phyloP scores from a whole-genome alignment of 78 protist genomes.

The Planoprotostelium fungivorum region DNA sequence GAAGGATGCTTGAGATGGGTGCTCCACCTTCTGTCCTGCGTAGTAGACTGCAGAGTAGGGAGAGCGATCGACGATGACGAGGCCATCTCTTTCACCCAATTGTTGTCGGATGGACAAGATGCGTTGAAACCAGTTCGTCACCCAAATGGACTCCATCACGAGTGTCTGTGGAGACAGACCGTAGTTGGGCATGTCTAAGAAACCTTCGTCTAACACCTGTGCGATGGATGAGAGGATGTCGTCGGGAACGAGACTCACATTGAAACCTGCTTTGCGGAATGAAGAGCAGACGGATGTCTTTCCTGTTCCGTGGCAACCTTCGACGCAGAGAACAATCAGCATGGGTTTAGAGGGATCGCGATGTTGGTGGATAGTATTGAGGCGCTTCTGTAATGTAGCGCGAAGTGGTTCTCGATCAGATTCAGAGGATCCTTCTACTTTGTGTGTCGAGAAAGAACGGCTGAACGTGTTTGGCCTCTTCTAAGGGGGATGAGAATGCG shows the following conservation, averaged over 20 bases:
- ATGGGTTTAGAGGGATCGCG: background rate
- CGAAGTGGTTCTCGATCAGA: no score
- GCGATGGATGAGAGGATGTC: background rate
- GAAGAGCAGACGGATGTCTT: background rate
- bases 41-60: slow-evolving; percentile 53
- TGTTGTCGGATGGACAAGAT: slow-evolving; percentile 10
- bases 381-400: no score
- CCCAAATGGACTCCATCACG: slow-evolving; percentile 55
- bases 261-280: background rate
- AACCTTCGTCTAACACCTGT: slow-evolving; percentile 51
- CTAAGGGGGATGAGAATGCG: no score
- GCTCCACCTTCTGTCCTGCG: slow-evolving; percentile 19
- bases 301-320: background rate
- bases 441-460: no score
- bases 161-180: slow-evolving; percentile 38
- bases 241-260: background rate
- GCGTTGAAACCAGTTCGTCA: slow-evolving; percentile 51
- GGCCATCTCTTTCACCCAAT: background rate
- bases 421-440: no score
- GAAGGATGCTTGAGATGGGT: background rate
- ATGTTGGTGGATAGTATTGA: no score
- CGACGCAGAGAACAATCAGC: background rate
- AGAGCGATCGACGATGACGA: slow-evolving; percentile 52
- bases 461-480: no score
- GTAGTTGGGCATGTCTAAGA: slow-evolving; percentile 47